Evolutionary conservation across 495 filamentous ascomycete genomes (phyloP).

Genomic region (Xylaria venustula): DNA sequence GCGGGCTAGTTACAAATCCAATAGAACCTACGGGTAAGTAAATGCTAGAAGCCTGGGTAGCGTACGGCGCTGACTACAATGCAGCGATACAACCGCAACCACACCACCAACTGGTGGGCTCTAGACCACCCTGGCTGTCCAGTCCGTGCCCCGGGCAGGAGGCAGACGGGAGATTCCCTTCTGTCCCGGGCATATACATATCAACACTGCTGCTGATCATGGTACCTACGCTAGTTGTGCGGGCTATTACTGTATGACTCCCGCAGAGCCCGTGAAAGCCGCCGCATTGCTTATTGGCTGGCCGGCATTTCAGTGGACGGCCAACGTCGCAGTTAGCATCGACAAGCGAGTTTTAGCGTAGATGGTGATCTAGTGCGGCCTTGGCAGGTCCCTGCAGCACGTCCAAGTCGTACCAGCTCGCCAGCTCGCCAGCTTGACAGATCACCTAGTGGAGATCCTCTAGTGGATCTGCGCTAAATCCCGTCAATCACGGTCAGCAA

Average conservation of each 20-base stretch:
- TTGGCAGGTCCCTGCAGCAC: constrained; percentile 10
- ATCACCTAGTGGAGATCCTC: constrained; percentile 3
- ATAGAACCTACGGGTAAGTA: background rate
- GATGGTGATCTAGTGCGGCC: background rate
- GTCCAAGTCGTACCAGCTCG: too few relatives aligned
- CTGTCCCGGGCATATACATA: background rate
- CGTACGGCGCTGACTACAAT: background rate
- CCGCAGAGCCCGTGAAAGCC: constrained; percentile 2
- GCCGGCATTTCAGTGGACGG: background rate
- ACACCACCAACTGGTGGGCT: background rate
- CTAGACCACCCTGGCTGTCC: too few relatives aligned
- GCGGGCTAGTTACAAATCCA: background rate
- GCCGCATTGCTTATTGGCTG: constrained; percentile 5
- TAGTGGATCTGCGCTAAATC: background rate
- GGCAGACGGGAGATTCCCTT: too few relatives aligned
- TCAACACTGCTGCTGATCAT: background rate
- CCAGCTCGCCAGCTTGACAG: background rate
- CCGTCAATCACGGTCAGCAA: constrained; percentile 8
- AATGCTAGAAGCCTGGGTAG: too few relatives aligned
- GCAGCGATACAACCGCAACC: background rate
- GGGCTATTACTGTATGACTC: background rate
- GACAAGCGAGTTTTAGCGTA: background rate
- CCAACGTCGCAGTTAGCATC: background rate
- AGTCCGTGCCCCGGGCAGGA: too few relatives aligned
- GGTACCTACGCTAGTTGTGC: background rate